Conservation (phyloP, 148 eudicot genomes). For the Vaccinium macrocarpon region DNA sequence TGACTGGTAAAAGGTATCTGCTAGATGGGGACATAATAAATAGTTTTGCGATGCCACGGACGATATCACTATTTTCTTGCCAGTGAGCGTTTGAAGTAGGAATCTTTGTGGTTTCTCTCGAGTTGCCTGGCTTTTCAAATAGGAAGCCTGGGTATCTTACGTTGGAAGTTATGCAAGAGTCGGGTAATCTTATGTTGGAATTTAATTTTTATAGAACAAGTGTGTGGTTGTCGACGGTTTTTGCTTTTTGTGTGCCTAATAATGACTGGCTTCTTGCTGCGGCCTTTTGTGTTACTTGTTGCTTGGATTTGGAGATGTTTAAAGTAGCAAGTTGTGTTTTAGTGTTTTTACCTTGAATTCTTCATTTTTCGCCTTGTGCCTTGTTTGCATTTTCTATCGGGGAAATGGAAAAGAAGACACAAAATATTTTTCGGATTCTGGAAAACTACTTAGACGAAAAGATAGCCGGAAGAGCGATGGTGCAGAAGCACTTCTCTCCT, state of each 20-base stretch:
- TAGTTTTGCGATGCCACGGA: neutral
- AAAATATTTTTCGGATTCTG: neutral
- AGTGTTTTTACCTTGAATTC: neutral
- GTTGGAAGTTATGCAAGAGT: conserved; percentile 1
- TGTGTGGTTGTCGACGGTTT: neutral
- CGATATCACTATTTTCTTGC: conserved; percentile 7
- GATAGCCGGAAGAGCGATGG: neutral
- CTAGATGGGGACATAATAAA: neutral
- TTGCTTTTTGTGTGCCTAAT: neutral
- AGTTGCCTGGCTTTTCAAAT: neutral
- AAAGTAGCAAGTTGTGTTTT: neutral
- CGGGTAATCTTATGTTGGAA: neutral
- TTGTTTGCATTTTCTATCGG: neutral
- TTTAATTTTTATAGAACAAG: neutral
- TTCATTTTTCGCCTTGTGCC: neutral
- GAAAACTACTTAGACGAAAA: neutral
- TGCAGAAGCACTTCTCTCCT: neutral
- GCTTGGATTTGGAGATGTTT: neutral
- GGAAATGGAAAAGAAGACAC: neutral
- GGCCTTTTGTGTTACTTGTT: neutral
- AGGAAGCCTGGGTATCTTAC: neutral
- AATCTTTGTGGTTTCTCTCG: neutral
- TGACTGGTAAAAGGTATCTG: conserved; percentile 12
- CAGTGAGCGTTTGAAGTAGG: neutral
- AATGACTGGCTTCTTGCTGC: neutral